Percentiles rank a stretch among this genome's conserved stretches.
phyloP scores from a whole-genome alignment of 1,284 basidiomycete species.

The Malassezia brasiliensis region DNA sequence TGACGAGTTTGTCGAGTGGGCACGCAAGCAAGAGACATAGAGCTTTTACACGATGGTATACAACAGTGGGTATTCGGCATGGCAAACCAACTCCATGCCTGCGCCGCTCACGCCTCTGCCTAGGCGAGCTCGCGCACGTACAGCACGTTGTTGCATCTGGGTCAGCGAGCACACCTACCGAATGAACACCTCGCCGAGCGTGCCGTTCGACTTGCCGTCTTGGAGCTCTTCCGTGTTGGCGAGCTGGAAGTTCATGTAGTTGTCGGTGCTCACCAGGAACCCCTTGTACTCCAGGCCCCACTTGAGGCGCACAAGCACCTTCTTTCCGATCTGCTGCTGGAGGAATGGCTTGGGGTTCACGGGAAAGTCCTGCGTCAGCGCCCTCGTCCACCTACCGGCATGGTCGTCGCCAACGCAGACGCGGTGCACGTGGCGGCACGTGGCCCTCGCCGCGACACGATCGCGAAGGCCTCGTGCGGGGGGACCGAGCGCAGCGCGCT shows the following conservation, averaged over 20 bases:
- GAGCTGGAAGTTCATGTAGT: constrained; percentile 98
- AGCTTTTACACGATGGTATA: background rate
- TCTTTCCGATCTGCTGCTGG: constrained; percentile 94
- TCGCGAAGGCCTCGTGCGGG: no score
- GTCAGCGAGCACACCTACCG: constrained; percentile 55
- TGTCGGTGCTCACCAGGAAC: constrained; percentile 94
- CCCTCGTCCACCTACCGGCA: constrained; percentile 2
- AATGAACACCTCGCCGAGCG: constrained; percentile 96
- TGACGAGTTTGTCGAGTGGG: constrained; percentile 64
- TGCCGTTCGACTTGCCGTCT: constrained; percentile 88
- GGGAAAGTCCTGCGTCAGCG: constrained; percentile 59
- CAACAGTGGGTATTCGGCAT: background rate
- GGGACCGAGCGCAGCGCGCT: no score
- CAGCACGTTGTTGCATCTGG: constrained; percentile 45
- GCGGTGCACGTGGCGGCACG: constrained; percentile 8
- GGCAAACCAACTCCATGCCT: background rate
- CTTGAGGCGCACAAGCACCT: constrained; percentile 86
- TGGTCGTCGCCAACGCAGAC: constrained; percentile 2
- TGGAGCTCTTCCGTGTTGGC: constrained; percentile 98
- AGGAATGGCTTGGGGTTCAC: constrained; percentile 99
- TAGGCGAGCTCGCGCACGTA: constrained; percentile 40
- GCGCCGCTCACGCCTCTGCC: background rate
- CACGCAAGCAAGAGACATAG: constrained; percentile 5
- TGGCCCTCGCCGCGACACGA: background rate
- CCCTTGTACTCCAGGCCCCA: constrained; percentile 99